Evolutionary conservation across 2,329 filamentous ascomycete species (phyloP).

Genomic region (Grosmannia serpens): DNA sequence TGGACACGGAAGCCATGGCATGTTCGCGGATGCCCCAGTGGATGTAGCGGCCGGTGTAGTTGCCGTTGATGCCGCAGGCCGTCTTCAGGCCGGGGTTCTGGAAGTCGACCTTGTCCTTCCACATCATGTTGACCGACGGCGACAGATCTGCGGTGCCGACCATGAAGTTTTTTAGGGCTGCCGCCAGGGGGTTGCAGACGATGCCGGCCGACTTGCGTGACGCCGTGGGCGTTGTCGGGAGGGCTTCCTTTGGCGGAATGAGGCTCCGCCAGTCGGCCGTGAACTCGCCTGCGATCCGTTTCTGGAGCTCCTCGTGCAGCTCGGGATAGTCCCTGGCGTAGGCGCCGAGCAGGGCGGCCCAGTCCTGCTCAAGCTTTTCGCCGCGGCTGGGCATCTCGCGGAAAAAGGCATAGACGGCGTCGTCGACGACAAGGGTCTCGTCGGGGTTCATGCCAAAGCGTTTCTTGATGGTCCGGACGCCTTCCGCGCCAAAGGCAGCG

Average conservation of each 20-base stretch:
- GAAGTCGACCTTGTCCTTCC: constrained; percentile 37
- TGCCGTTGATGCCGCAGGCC: background rate
- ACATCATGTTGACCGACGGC: constrained; percentile 37
- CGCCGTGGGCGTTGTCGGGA: constrained; percentile 37
- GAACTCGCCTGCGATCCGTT: constrained; percentile 31
- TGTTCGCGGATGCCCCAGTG: constrained; percentile 51
- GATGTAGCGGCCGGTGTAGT: constrained; percentile 41
- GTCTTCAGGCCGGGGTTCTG: constrained; percentile 20
- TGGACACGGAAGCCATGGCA: constrained; percentile 46
- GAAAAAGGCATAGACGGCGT: constrained; percentile 41
- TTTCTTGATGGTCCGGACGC: constrained; percentile 43
- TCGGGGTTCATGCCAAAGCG: constrained; percentile 36
- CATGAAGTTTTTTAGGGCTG: constrained; percentile 27
- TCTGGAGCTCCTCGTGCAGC: constrained; percentile 29
- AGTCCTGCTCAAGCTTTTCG: constrained; percentile 32
- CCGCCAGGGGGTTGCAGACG: constrained; percentile 35
- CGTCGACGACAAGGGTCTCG: constrained; percentile 30
- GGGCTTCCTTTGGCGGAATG: constrained; percentile 29
- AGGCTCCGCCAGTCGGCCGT: constrained; percentile 33
- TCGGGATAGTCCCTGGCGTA: constrained; percentile 15
- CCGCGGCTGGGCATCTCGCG: constrained; percentile 30
- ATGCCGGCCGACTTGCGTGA: constrained; percentile 35
- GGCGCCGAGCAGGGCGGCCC: constrained; percentile 26
- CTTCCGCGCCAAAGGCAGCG: constrained; percentile 41
- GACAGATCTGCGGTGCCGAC: constrained; percentile 36